Percentiles rank a stretch among this genome's conserved stretches.
These are phyloP conservation scores for Ophiosphaerella korrae DNA, from an alignment of 2,329 filamentous ascomycete species.

Conservation along the genomic window DNA sequence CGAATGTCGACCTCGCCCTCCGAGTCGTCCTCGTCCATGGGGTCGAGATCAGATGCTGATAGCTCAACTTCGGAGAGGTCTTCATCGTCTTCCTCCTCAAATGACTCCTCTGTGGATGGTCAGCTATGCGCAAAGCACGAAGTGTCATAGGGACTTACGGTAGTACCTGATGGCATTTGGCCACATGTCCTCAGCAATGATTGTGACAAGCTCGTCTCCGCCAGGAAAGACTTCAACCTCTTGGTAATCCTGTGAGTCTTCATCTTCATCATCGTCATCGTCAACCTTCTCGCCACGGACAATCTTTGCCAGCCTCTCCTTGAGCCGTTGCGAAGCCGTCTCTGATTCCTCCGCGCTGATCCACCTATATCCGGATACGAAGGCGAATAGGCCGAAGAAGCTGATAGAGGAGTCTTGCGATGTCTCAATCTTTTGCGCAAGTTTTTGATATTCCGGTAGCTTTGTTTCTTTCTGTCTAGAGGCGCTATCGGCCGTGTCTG, in stretches of 20 bases:
- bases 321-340: constrained; percentile 64
- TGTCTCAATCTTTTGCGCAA: constrained; percentile 60
- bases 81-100: constrained; percentile 57
- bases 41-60: constrained; percentile 43
- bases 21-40: constrained; percentile 62
- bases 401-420: constrained; percentile 69
- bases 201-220: constrained; percentile 80
- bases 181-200: constrained; percentile 86
- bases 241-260: constrained; percentile 68
- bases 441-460: constrained; percentile 60
- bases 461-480: constrained; percentile 60
- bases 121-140: constrained; percentile 32
- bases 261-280: constrained; percentile 55
- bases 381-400: constrained; percentile 93
- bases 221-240: constrained; percentile 85
- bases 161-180: constrained; percentile 89
- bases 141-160: constrained; percentile 63
- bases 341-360: constrained; percentile 74
- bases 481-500: constrained; percentile 33
- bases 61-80: constrained; percentile 65
- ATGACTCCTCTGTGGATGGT: constrained; percentile 52
- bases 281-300: constrained; percentile 47
- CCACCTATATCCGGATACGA: constrained; percentile 65
- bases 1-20: constrained; percentile 58
- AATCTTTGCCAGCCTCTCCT: constrained; percentile 59